Base-by-base conservation (phyloP, 2,329 filamentous ascomycete genomes). In the Botrytis tulipae region DNA sequence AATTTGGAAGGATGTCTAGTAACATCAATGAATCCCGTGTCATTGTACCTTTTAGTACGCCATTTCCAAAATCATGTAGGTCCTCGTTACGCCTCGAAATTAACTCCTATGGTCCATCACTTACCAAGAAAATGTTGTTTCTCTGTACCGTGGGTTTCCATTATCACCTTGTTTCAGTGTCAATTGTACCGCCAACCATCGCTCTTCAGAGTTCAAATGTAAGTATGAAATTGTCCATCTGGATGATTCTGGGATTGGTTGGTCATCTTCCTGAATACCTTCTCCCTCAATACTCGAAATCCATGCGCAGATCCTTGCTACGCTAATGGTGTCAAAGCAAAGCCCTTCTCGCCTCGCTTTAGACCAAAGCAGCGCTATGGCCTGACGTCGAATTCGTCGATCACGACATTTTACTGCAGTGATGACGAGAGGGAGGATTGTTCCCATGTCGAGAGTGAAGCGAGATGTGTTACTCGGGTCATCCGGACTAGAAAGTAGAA, bases 81-180 rank as follows among this genome's bases (percentile, higher is more conserved):
- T 44, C 71, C 71, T 60, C 37, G n/a, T 65, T 37, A 59, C 60
- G 44, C 63, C 32, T 40, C 48, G 48, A 61, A 37, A 70, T 54
- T 66, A 60, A 70, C 62, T 73, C 63, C 63, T 46, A 25, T 37
- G 25, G n/a, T 35, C 60, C 40, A 46, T 54, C 37, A 35, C 42
- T 59, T 76, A 80, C 79, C 79, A 80, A 75, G 78, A 80, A 77
- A 80, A 80, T 71, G 78, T 80, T 54, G 79, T 80, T 59, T 80
- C 79, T 74, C 76, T 78, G 74, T 78, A 79, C 46, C 74, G 74
- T 62, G 76, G 76, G 40, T 75, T 75, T 46, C 77, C 78, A 59
- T 76, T 76, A 57, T 75, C 75, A 60, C 77, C 77, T 40, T 75
- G 76, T 42, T 75, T 75, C 46, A 78, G 76, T 7, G 78, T 79